Conservation (phyloP, 495 filamentous ascomycete species). For the Podospora anserina region DNA sequence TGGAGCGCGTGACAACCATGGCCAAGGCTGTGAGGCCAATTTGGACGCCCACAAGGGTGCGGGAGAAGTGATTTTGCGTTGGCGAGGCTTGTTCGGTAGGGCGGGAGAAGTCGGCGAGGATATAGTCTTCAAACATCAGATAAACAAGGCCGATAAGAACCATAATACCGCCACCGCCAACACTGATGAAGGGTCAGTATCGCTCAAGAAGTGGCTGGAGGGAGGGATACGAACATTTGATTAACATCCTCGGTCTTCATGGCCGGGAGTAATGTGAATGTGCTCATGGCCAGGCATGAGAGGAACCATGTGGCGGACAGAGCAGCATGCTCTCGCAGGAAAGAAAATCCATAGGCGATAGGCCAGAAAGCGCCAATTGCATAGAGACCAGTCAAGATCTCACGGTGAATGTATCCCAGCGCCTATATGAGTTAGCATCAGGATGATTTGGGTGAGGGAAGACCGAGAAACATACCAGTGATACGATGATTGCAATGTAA, state of each 20-base stretch:
- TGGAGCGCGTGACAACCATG: conserved; percentile 82
- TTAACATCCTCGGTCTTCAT: conserved; percentile 75
- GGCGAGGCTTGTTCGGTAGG: conserved; percentile 22
- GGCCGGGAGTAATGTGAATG: conserved; percentile 84
- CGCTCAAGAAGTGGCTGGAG: conserved; percentile 22
- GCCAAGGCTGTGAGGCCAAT: conserved; percentile 80
- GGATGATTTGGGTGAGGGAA: neutral
- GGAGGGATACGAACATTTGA: conserved; percentile 62
- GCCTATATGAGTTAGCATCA: conserved; percentile 37
- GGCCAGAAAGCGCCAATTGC: conserved; percentile 76
- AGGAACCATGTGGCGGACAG: conserved; percentile 72
- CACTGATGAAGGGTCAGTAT: conserved; percentile 44
- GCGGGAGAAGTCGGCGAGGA: conserved; percentile 50
- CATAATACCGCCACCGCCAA: conserved; percentile 77
- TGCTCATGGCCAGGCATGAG: conserved; percentile 78
- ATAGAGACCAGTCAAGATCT: conserved; percentile 82
- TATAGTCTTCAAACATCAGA: conserved; percentile 72
- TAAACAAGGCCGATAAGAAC: conserved; percentile 74
- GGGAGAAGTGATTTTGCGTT: conserved; percentile 32
- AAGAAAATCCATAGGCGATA: conserved; percentile 64
- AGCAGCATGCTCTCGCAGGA: conserved; percentile 60
- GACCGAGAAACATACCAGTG: conserved; percentile 62
- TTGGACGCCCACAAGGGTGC: conserved; percentile 46
- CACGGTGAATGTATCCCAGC: conserved; percentile 82
- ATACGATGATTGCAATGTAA: conserved; percentile 74